Evolutionary conservation across 2,329 filamentous ascomycete genomes (phyloP).

Genomic region (Fonsecaea monophora): DNA sequence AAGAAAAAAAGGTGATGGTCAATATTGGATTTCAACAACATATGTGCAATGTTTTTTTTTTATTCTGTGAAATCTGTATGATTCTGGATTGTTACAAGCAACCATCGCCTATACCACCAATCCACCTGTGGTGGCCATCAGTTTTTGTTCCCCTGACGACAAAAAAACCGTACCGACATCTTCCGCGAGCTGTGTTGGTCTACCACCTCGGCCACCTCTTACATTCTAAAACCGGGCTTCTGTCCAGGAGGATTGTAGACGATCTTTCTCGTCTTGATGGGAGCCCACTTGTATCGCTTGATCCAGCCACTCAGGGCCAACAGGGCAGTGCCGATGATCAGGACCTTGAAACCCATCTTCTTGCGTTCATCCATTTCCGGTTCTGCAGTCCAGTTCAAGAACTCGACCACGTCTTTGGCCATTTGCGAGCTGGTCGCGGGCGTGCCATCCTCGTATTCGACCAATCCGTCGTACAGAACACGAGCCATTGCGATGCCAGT

Average conservation of each 20-base stretch:
- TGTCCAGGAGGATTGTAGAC: slow-evolving; percentile 68
- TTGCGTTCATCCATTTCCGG: slow-evolving; percentile 99
- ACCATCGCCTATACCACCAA: slow-evolving; percentile 17
- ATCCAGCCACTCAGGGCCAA: slow-evolving; percentile 93
- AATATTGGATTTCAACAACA: slow-evolving; percentile 14
- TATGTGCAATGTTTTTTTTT: slow-evolving; percentile 25
- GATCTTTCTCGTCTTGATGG: slow-evolving; percentile 94
- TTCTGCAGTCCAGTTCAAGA: slow-evolving; percentile 98
- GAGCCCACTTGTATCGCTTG: slow-evolving; percentile 99
- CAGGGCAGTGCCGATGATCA: slow-evolving; percentile 78
- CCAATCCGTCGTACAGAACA: slow-evolving; percentile 95
- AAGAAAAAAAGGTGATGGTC: background rate
- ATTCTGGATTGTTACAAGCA: slow-evolving; percentile 34
- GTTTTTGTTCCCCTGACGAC: background rate
- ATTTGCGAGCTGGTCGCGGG: slow-evolving; percentile 96
- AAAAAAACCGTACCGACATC: background rate
- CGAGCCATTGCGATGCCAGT: slow-evolving; percentile 96
- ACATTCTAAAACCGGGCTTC: slow-evolving; percentile 19
- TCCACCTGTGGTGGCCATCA: slow-evolving; percentile 5
- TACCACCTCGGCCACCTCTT: slow-evolving; percentile 6
- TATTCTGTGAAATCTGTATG: slow-evolving; percentile 26
- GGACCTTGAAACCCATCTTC: slow-evolving; percentile 98
- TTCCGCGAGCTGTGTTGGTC: background rate
- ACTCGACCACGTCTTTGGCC: slow-evolving; percentile 99
- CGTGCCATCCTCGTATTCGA: slow-evolving; percentile 97